phyloP scores from a whole-genome alignment of 2,329 filamentous ascomycete genomes.

The Stagonosporopsis rhizophila region DNA sequence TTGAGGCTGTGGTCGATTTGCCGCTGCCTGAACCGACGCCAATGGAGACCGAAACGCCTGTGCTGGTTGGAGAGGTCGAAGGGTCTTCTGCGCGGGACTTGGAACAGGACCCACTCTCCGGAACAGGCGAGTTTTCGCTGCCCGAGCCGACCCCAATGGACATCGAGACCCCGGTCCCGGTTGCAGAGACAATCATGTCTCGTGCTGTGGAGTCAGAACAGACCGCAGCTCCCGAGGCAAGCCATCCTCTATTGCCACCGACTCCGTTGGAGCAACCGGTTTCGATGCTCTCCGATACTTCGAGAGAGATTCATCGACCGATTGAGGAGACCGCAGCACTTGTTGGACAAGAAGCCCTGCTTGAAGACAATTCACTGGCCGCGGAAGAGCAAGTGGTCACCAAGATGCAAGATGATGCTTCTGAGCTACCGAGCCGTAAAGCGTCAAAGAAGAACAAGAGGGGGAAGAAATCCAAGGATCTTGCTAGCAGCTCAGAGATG shows the following conservation, averaged over 20 bases:
- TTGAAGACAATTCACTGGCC: neutral
- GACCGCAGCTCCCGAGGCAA: neutral
- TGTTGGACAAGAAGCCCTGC: neutral
- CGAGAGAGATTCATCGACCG: neutral
- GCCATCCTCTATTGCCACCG: neutral
- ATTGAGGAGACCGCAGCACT: neutral
- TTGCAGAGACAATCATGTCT: neutral
- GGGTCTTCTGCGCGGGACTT: neutral
- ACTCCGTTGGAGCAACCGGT: neutral
- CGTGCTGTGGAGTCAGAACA: neutral
- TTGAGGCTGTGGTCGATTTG: neutral
- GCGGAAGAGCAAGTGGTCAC: neutral
- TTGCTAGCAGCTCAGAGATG: neutral
- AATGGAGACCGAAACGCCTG: neutral
- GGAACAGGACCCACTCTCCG: neutral
- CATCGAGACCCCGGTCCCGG: neutral
- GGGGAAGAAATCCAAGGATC: conserved; percentile 36
- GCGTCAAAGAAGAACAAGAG: conserved; percentile 46
- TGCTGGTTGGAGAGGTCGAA: neutral
- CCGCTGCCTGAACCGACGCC: conserved; percentile 1
- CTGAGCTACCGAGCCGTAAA: conserved; percentile 26
- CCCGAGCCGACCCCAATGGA: conserved; percentile 8
- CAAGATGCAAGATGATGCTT: conserved; percentile 6
- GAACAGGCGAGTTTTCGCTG: neutral
- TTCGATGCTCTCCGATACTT: neutral